A percentile compares a stretch with the other conserved stretches of the same genome.
phyloP scores from a whole-genome alignment of 768 basidiomycete genomes.

The Boletellus sp. region DNA sequence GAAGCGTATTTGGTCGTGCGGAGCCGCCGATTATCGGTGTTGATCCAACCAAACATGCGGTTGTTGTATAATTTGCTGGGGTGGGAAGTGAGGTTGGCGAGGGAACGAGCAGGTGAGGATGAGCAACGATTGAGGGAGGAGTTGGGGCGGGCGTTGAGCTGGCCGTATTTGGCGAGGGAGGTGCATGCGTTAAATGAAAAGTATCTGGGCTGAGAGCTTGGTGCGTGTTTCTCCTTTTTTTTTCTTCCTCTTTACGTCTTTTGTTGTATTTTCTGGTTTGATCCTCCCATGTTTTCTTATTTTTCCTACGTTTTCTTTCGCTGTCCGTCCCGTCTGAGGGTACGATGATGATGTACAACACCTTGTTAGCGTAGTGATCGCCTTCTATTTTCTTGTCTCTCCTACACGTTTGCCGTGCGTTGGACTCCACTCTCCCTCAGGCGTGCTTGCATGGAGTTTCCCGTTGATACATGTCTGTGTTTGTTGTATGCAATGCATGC shows the following conservation, averaged over 20 bases:
- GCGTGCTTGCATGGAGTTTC: too few relatives aligned
- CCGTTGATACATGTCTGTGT: too few relatives aligned
- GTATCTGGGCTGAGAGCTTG: constrained; percentile 47
- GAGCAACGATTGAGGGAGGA: constrained; percentile 50
- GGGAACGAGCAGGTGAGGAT: constrained; percentile 57
- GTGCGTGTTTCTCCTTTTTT: not conserved
- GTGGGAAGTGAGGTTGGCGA: constrained; percentile 93
- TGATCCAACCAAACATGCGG: constrained; percentile 96
- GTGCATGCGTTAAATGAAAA: constrained; percentile 86
- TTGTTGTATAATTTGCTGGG: constrained; percentile 91
- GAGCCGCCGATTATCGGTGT: constrained; percentile 81
- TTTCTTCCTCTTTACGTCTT: not conserved
- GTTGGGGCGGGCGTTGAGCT: constrained; percentile 66
- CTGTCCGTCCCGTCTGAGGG: not conserved
- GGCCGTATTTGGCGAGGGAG: constrained; percentile 84
- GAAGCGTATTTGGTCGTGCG: constrained; percentile 94
- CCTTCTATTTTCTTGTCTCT: too few relatives aligned
- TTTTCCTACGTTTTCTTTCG: not conserved
- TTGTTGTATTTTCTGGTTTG: too few relatives aligned
- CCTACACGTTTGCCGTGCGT: too few relatives aligned
- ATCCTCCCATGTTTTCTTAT: too few relatives aligned
- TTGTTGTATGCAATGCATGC: too few relatives aligned
- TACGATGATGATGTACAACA: too few relatives aligned
- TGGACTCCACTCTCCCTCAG: too few relatives aligned
- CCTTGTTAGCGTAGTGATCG: too few relatives aligned